These are phyloP conservation scores for Coemansia sp. DNA, from an alignment of 192 early-diverging fungal genomes.

Conservation along the genomic window DNA sequence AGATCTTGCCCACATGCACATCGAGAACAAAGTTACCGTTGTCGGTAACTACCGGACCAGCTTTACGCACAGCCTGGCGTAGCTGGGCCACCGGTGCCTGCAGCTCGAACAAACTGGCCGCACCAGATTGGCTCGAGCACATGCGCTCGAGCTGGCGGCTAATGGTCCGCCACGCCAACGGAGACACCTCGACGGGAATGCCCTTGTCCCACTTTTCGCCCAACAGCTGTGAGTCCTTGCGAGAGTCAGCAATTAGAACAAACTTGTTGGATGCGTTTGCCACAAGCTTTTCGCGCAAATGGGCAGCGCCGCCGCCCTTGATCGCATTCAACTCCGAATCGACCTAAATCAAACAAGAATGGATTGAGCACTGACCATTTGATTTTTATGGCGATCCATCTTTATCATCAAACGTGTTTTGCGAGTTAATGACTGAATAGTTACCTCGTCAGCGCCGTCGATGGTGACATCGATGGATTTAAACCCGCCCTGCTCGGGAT, in stretches of 20 bases:
- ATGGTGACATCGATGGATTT: slow-evolving; percentile 76
- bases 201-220: slow-evolving; percentile 87
- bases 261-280: slow-evolving; percentile 79
- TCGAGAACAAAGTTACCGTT: slow-evolving; percentile 93
- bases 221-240: slow-evolving; percentile 75
- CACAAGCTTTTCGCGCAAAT: slow-evolving; percentile 92
- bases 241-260: slow-evolving; percentile 86
- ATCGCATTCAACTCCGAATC: slow-evolving; percentile 87
- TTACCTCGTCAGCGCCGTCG: slow-evolving; percentile 86
- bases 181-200: slow-evolving; percentile 88
- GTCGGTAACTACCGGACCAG: slow-evolving; percentile 92
- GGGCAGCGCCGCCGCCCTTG: slow-evolving; percentile 94
- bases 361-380: not conserved
- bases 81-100: slow-evolving; percentile 59
- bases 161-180: slow-evolving; percentile 76
- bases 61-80: slow-evolving; percentile 83
- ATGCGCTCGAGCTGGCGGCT: slow-evolving; percentile 54
- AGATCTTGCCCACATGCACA: slow-evolving; percentile 75
- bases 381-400: not conserved
- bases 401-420: not conserved
- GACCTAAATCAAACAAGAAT: slow-evolving; percentile 48
- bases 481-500: slow-evolving; percentile 15
- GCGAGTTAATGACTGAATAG: not conserved
- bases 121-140: not conserved
- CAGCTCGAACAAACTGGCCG: slow-evolving; percentile 22